Evolutionary conservation across 225 moss, liverwort and hornwort species (phyloP).

Genomic region (Physcomitrium patens): DNA sequence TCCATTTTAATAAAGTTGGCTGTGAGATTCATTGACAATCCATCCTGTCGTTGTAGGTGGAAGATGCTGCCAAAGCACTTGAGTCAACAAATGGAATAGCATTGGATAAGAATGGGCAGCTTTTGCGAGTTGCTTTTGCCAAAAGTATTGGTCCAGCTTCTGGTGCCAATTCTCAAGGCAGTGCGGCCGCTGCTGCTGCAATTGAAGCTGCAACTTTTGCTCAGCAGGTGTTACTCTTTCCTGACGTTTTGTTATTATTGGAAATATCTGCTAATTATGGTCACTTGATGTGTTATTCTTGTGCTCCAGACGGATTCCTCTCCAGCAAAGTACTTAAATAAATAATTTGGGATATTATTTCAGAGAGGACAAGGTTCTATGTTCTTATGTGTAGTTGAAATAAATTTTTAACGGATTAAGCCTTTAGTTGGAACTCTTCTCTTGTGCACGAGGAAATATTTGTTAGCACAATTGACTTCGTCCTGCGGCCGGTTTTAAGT

Average conservation of each 20-base stretch:
- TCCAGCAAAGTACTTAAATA: neutral
- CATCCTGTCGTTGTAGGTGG: constrained; percentile 61
- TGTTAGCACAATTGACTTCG: neutral
- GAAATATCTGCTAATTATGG: neutral
- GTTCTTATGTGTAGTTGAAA: constrained; percentile 1
- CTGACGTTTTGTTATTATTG: neutral
- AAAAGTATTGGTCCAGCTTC: constrained; percentile 90
- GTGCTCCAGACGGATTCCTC: constrained; percentile 19
- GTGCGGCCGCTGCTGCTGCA: constrained; percentile 92
- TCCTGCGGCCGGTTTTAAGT: neutral
- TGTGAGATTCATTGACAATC: constrained; percentile 5
- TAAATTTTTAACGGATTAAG: neutral
- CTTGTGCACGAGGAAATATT: neutral
- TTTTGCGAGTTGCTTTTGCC: constrained; percentile 95
- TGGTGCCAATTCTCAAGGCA: constrained; percentile 69
- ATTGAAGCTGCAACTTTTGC: constrained; percentile 99
- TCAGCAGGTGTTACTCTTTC: constrained; percentile 67
- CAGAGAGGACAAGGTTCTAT: constrained; percentile 3
- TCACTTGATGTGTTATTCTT: constrained; percentile 3
- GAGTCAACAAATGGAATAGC: constrained; percentile 88
- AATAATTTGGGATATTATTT: neutral
- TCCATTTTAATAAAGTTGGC: too few relatives aligned
- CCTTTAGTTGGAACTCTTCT: constrained; percentile 8
- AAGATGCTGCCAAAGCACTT: constrained; percentile 92
- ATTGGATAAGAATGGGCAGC: constrained; percentile 93